phyloP scores from a whole-genome alignment of 2,329 filamentous ascomycete species.

The Alternaria longipes region DNA sequence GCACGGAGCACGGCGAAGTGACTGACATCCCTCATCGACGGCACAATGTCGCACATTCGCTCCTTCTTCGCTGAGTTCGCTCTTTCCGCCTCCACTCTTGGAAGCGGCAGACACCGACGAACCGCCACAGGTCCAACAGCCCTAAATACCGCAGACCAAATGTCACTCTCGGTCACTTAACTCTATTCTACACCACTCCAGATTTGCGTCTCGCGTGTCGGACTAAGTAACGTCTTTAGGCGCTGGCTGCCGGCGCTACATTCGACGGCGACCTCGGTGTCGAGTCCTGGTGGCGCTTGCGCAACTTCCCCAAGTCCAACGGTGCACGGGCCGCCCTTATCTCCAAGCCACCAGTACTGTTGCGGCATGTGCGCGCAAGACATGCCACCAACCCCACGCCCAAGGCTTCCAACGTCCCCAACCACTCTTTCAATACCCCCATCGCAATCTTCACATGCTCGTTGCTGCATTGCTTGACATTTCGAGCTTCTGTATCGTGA shows the following conservation, averaged over 20 bases:
- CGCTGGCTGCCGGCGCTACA: conserved; percentile 13
- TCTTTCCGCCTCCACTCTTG: conserved; percentile 10
- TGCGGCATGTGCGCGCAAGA: conserved; percentile 22
- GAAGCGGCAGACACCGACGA: conserved; percentile 1
- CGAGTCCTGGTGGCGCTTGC: conserved; percentile 18
- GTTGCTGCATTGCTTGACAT: neutral
- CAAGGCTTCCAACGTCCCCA: neutral
- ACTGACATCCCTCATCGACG: neutral
- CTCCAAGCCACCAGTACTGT: conserved; percentile 5
- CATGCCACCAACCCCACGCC: conserved; percentile 5
- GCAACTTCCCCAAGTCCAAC: conserved; percentile 14
- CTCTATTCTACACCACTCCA: conserved; percentile 16
- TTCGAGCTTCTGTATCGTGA: neutral
- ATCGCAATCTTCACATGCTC: neutral
- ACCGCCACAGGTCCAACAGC: conserved; percentile 4
- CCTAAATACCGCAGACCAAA: conserved; percentile 6
- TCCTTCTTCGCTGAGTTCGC: conserved; percentile 9
- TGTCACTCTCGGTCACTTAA: conserved; percentile 14
- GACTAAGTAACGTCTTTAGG: conserved; percentile 9
- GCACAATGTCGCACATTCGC: conserved; percentile 3
- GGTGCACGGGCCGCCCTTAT: conserved; percentile 16
- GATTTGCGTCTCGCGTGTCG: conserved; percentile 16
- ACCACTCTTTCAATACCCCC: neutral
- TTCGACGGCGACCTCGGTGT: conserved; percentile 1
- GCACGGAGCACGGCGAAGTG: neutral